Evolutionary conservation across 176 grass and related monocot species (phyloP).

Genomic region (Aegilops longissima): DNA sequence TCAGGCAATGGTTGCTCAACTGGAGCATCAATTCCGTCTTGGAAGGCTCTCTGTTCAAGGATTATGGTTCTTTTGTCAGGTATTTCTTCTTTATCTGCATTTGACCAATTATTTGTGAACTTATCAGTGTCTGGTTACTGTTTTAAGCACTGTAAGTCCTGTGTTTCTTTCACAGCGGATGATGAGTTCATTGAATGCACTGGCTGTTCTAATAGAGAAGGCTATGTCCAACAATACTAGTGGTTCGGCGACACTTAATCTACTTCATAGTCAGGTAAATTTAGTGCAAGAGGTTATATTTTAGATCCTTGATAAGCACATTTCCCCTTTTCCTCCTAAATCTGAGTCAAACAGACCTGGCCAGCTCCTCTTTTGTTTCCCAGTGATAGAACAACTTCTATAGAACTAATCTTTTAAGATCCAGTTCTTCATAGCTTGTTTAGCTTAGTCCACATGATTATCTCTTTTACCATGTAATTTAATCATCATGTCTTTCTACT

Average conservation of each 20-base stretch:
- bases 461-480: constrained; percentile 15
- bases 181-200: constrained; percentile 91
- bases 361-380: constrained; percentile 18
- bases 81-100: constrained; percentile 28
- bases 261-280: constrained; percentile 85
- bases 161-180: constrained; percentile 66
- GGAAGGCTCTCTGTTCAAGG: constrained; percentile 88
- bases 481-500: constrained; percentile 22
- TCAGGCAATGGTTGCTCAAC: constrained; percentile 96
- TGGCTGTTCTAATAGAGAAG: constrained; percentile 83
- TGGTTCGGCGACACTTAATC: constrained; percentile 90
- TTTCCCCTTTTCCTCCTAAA: background rate
- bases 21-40: constrained; percentile 87
- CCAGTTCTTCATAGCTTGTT: constrained; percentile 2
- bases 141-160: constrained; percentile 25
- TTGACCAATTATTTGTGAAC: background rate
- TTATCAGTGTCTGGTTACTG: constrained; percentile 4
- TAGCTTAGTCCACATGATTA: background rate
- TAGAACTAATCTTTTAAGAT: background rate
- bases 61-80: constrained; percentile 96
- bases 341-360: background rate
- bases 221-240: constrained; percentile 61
- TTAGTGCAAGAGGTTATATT: constrained; percentile 17
- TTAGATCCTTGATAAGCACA: background rate
- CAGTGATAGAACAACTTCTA: background rate